Evolutionary conservation across 2,329 filamentous ascomycete species (phyloP).

Genomic region (Dendryphion nanum): DNA sequence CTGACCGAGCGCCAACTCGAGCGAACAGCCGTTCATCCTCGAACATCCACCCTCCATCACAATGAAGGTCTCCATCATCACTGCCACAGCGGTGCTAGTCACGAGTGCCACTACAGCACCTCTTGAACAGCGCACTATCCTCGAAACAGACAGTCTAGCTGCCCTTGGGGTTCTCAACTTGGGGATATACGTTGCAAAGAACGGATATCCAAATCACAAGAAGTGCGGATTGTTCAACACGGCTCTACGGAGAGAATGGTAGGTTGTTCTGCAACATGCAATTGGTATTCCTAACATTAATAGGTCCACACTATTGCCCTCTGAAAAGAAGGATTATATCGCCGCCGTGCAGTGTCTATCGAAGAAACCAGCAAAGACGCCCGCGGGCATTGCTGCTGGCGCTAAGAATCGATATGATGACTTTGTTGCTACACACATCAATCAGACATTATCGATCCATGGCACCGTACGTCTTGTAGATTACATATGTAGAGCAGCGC

Average conservation of each 20-base stretch:
- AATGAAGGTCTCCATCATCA: constrained; percentile 17
- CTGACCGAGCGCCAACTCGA: background rate
- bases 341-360: constrained; percentile 36
- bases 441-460: constrained; percentile 34
- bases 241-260: constrained; percentile 46
- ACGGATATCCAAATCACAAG: constrained; percentile 22
- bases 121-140: constrained; percentile 13
- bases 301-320: constrained; percentile 21
- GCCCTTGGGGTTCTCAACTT: constrained; percentile 35
- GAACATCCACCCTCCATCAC: background rate
- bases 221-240: constrained; percentile 40
- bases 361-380: constrained; percentile 27
- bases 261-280: constrained; percentile 3
- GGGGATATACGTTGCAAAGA: constrained; percentile 19
- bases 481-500: no score
- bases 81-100: constrained; percentile 14
- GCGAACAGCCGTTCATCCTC: constrained; percentile 3
- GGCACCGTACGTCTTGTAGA: constrained; percentile 20
- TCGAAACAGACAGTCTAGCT: constrained; percentile 34
- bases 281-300: constrained; percentile 1
- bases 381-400: constrained; percentile 24
- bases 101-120: constrained; percentile 15
- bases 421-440: constrained; percentile 38
- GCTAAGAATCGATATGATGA: constrained; percentile 37
- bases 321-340: constrained; percentile 35